Evolutionary conservation across 1,139 yeast genomes (phyloP), one percentile per base, ranked within the genome.

Genomic region (Waltiozyma sp.): DNA sequence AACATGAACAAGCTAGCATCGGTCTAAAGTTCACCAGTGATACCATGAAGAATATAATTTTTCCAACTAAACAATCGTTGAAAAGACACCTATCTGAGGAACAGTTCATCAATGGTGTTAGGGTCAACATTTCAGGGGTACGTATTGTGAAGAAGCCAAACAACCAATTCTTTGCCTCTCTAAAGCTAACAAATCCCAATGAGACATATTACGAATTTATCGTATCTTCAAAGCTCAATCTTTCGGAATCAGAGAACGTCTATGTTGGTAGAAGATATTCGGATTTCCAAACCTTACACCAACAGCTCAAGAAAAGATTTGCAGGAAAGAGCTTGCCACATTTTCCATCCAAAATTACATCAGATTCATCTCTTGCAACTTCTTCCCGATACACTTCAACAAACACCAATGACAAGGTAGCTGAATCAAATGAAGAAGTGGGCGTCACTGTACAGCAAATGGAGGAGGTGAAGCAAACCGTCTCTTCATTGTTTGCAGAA

Each of bases 241-340:
- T 65, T 47, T 49, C 61, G 47, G 53, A 56, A 59, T 38, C 58
- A 57, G 46, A 61, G 52, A 43, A 52, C 49, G 40, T 62, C 49
- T 47, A 69, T 53, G 73, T 82, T 1, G 69, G 77, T 0, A 69
- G 87, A 43, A 63, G 81, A 8, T 88, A 85, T 56, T 65, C 72
- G 5, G 86, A 85, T 18, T 88, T 89, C 57, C 70, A 68, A 46
- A 62, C 62, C 3, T 63, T 89, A 36, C 77, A 80, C 43, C 61
- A 64, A 24, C 56, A 61, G 14, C 63, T 88, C 45, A 72, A 70
- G 45, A 65, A 65, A 40, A 67, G 65, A 41, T 81, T 76, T 51
- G 94, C 96, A 0, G 95, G 94, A 0, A 70, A 80, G 40, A 73
- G 73, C 55, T 56, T 85, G 28, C 83, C 93, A 0, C 70, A 69